Percentiles rank a stretch among this genome's conserved stretches.
These are phyloP conservation scores for Leccinum ochraceum DNA, from an alignment of 768 basidiomycete genomes.

Conservation along the genomic window DNA sequence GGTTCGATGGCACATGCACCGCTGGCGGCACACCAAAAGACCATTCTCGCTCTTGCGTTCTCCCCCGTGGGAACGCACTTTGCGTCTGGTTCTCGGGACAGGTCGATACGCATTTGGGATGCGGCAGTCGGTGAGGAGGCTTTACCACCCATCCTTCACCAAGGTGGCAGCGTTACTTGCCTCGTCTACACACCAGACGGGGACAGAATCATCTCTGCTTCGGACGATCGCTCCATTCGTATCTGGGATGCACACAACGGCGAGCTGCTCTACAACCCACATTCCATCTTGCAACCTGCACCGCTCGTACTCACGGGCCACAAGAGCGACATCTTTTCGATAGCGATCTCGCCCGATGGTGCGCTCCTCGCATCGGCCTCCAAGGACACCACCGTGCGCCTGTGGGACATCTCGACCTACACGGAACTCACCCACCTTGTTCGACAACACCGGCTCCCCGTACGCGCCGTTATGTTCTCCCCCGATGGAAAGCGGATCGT, in stretches of 20 bases:
- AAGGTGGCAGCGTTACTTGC: constrained; percentile 22
- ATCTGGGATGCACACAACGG: constrained; percentile 31
- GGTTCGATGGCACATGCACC: constrained; percentile 18
- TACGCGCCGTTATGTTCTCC: constrained; percentile 31
- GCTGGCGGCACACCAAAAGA: constrained; percentile 26
- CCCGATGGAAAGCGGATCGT: constrained; percentile 29
- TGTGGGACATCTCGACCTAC: constrained; percentile 27
- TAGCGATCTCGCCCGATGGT: constrained; percentile 34
- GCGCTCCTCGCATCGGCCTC: constrained; percentile 32
- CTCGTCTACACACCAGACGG: constrained; percentile 35
- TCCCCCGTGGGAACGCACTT: constrained; percentile 29
- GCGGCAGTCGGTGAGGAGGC: constrained; percentile 17
- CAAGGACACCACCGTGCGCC: constrained; percentile 32
- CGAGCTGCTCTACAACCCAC: constrained; percentile 16
- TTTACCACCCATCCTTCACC: constrained; percentile 18
- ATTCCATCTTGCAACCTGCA: neutral
- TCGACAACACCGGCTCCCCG: constrained; percentile 28
- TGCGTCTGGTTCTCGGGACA: constrained; percentile 34
- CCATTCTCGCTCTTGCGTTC: constrained; percentile 30
- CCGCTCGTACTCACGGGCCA: constrained; percentile 24
- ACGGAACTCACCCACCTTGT: constrained; percentile 27
- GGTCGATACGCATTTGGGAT: constrained; percentile 33
- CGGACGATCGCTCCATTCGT: constrained; percentile 31
- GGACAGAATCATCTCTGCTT: constrained; percentile 29
- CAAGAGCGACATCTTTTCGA: constrained; percentile 25